These are phyloP conservation scores for Boletus bicolor DNA, from an alignment of 768 basidiomycete genomes.

Conservation along the genomic window DNA sequence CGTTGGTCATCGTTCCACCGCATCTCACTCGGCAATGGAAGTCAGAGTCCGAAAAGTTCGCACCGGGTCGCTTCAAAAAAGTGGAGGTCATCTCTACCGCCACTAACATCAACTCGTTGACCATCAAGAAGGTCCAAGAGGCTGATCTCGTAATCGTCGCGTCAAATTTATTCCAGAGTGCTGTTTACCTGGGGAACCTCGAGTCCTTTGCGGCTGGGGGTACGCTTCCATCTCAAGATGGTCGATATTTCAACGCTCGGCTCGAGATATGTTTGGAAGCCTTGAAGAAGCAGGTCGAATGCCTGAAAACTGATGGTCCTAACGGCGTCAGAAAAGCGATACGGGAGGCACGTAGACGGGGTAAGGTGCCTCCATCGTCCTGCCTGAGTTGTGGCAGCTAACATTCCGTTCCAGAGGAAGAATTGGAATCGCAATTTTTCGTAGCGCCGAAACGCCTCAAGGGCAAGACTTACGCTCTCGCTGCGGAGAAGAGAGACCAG, in stretches of 20 bases:
- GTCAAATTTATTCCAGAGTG: conserved; percentile 80
- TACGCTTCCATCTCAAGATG: conserved; percentile 69
- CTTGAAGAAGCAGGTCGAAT: conserved; percentile 64
- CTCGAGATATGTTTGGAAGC: conserved; percentile 59
- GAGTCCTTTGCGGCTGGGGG: conserved; percentile 67
- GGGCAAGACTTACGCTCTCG: conserved; percentile 70
- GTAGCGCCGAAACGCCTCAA: conserved; percentile 64
- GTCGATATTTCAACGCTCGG: conserved; percentile 86
- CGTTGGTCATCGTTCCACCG: conserved; percentile 82
- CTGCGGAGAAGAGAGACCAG: conserved; percentile 38
- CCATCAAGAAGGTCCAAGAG: conserved; percentile 69
- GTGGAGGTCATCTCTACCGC: conserved; percentile 68
- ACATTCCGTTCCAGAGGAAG: conserved; percentile 40
- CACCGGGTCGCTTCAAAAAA: conserved; percentile 40
- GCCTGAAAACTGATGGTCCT: conserved; percentile 63
- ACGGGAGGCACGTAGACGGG: conserved; percentile 53
- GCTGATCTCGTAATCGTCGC: conserved; percentile 88
- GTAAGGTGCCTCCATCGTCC: conserved; percentile 37
- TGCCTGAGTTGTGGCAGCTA: background rate
- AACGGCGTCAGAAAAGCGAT: conserved; percentile 62
- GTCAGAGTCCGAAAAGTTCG: conserved; percentile 82
- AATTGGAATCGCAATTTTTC: conserved; percentile 45
- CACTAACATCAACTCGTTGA: conserved; percentile 64
- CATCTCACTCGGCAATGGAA: conserved; percentile 91
- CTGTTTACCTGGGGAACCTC: conserved; percentile 73